phyloP scores from a whole-genome alignment of 441 rosid species.

The Corymbia citriodora region DNA sequence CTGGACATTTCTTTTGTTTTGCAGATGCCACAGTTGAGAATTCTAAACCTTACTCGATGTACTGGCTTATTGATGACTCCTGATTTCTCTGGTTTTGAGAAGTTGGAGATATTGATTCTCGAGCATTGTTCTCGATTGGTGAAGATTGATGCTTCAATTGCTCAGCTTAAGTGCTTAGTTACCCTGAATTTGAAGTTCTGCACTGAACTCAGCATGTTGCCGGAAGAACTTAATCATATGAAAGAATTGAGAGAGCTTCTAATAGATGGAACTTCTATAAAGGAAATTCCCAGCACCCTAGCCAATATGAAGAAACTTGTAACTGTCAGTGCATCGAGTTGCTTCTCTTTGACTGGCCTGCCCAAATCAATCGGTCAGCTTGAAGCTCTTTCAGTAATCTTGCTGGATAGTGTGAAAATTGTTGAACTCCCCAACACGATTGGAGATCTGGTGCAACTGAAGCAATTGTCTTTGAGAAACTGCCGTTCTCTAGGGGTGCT shows the following conservation, averaged over 20 bases:
- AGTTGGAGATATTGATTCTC: background rate
- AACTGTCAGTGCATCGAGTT: rapidly evolving
- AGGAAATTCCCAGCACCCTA: background rate
- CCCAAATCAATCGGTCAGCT: background rate
- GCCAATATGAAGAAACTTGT: background rate
- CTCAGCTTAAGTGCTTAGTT: background rate
- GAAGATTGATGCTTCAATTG: background rate
- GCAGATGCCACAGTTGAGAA: background rate
- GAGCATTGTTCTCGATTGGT: background rate
- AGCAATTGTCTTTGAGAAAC: background rate
- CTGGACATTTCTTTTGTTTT: background rate
- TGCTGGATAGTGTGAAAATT: background rate
- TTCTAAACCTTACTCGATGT: rapidly evolving
- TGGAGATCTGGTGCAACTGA: background rate
- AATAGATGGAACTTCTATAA: background rate
- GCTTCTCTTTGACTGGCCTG: background rate
- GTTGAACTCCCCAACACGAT: background rate
- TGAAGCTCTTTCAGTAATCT: background rate
- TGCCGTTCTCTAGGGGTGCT: background rate
- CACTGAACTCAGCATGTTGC: background rate
- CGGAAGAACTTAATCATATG: background rate
- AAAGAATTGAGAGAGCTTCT: background rate
- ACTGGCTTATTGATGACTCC: rapidly evolving
- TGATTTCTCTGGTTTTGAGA: background rate
- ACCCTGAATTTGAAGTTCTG: background rate